phyloP scores from a whole-genome alignment of 495 filamentous ascomycete species.

The Hypoxylon trugodes region DNA sequence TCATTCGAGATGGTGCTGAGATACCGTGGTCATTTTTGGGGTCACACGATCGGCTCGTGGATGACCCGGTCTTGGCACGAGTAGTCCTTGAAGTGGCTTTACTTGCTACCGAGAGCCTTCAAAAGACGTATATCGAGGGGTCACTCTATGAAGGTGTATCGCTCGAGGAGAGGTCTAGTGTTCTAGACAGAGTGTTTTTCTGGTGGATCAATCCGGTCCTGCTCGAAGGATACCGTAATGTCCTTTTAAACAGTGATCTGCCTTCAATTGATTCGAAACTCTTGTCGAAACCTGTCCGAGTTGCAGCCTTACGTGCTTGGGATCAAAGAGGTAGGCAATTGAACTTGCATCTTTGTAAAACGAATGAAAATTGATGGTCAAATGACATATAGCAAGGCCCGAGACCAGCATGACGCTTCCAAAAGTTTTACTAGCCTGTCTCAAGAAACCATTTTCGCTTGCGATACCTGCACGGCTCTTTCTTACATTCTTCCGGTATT shows the following conservation, averaged over 20 bases:
- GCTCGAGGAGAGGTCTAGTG: slow-evolving; percentile 58
- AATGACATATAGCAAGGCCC: slow-evolving; percentile 27
- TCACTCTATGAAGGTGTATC: slow-evolving; percentile 56
- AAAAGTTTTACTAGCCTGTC: slow-evolving; percentile 53
- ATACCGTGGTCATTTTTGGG: slow-evolving; percentile 47
- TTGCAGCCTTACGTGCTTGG: slow-evolving; percentile 51
- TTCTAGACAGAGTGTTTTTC: slow-evolving; percentile 57
- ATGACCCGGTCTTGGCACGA: slow-evolving; percentile 54
- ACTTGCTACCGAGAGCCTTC: slow-evolving; percentile 39
- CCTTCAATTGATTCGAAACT: slow-evolving; percentile 57
- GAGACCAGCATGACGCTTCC: slow-evolving; percentile 55
- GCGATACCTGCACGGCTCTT: slow-evolving; percentile 62
- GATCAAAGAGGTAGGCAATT: slow-evolving; percentile 38
- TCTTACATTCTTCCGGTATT: slow-evolving; percentile 66
- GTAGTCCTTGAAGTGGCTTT: slow-evolving; percentile 21
- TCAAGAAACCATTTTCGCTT: slow-evolving; percentile 58
- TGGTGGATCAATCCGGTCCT: slow-evolving; percentile 71
- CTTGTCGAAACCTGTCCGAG: slow-evolving; percentile 51
- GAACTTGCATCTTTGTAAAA: background rate
- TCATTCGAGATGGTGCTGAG: slow-evolving; percentile 59
- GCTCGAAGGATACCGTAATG: slow-evolving; percentile 53
- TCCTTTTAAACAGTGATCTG: slow-evolving; percentile 57
- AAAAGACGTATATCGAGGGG: slow-evolving; percentile 43
- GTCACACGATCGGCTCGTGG: slow-evolving; percentile 52
- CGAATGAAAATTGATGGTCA: background rate